Base-by-base conservation (phyloP, 441 rosid species). In the Adansonia rubrostipa region DNA sequence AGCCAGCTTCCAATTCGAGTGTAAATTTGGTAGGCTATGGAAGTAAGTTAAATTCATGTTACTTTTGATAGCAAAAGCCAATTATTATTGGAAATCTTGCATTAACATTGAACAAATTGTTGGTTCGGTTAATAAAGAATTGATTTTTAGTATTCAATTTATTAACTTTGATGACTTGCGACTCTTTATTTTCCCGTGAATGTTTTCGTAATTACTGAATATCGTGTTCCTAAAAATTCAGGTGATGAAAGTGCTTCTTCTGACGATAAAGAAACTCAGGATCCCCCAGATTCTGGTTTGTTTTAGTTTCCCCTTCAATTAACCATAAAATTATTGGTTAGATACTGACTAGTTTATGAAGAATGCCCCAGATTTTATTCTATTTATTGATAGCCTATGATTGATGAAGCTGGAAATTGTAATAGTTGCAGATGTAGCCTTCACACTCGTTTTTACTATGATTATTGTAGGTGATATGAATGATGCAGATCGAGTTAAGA, bases 181-280 rank as follows among this genome's bases (percentile, higher is more conserved):
- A 50, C 50, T 60, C 61, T n/a, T 19, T 75, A 53, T 45, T 51
- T 11, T 65, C 36, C 63, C 0, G 15, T 53, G 53, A 71, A 44
- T 75, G 42, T 28, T 14, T 74, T 33, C 6, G 7, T 56, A 20
- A 44, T 75, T 20, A 66, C 70, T 45, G 20, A 36, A 17, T 2
- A 57, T 51, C 72, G 3, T 44, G 64, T 78, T 73, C 57, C 19
- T 84, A 53, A 72, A 75, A 76, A 51, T 10, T 71, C 79, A 92
- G 96, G 91, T 42, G 96, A 88, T 79, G 84, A 62, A 69, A 82
- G 85, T 77, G 48, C 73, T 75, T 76, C 86, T 81, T 82, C 85
- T 14, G 86, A 88, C 66, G 51, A 81, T 81, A 83, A 81, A 71
- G 86, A 79, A 77, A 61, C 69, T 68, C 80, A 79, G 68, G 85